Evolutionary conservation across 2,329 filamentous ascomycete species (phyloP).

Genomic region (Cladosporium sp.): DNA sequence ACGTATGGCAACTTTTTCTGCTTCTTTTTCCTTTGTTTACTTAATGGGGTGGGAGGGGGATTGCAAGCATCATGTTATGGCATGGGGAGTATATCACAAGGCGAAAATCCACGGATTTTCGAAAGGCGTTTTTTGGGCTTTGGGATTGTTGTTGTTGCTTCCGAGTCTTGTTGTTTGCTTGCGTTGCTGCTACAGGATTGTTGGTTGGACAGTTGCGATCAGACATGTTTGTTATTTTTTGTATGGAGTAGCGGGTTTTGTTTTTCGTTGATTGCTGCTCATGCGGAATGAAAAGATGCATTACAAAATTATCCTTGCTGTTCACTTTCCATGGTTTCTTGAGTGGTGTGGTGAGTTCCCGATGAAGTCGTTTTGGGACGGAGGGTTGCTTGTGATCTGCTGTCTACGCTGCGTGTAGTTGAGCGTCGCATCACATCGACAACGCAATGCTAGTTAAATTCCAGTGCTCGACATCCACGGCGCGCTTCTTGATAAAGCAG

Average conservation of each 20-base stretch:
- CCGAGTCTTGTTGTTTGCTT: constrained; percentile 7
- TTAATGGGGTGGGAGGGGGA: background rate
- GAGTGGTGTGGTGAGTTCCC: background rate
- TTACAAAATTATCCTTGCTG: background rate
- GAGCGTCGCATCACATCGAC: too few relatives aligned
- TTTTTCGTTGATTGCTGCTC: background rate
- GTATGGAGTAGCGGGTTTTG: background rate
- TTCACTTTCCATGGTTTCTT: too few relatives aligned
- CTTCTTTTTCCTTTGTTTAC: constrained; percentile 8
- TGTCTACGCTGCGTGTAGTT: too few relatives aligned
- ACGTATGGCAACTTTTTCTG: background rate
- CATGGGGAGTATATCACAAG: constrained; percentile 11
- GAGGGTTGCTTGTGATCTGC: background rate
- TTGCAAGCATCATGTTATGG: constrained; percentile 16
- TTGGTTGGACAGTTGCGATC: background rate
- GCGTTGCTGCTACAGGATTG: constrained; percentile 1
- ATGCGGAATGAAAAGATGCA: background rate
- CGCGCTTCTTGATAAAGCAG: too few relatives aligned
- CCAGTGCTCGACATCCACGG: too few relatives aligned
- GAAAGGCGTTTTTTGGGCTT: background rate
- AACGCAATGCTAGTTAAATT: too few relatives aligned
- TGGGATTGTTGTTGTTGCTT: background rate
- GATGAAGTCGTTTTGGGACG: background rate
- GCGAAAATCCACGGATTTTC: constrained; percentile 17
- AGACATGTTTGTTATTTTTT: background rate